These are phyloP conservation scores for Dactylellina leptospora DNA, from an alignment of 2,329 filamentous ascomycete genomes.

Conservation along the genomic window DNA sequence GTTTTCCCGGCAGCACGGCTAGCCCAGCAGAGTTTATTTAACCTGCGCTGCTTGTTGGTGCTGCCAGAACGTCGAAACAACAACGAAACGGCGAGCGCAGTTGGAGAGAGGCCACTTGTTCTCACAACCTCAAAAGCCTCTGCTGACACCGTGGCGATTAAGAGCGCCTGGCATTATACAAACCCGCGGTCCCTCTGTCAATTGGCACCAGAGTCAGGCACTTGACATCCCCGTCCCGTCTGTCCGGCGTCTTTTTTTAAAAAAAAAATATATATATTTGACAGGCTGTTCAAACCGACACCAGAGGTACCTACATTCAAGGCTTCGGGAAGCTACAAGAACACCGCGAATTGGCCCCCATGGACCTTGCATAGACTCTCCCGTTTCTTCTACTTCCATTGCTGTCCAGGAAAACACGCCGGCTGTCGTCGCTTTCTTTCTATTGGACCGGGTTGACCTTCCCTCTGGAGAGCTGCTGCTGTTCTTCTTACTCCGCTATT, in stretches of 20 bases:
- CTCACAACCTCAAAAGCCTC: slow-evolving; percentile 35
- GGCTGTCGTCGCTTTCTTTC: slow-evolving; percentile 6
- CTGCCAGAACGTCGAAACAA: slow-evolving; percentile 52
- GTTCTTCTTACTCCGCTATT: slow-evolving; percentile 4
- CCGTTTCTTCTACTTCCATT: slow-evolving; percentile 7
- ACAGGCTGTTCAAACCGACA: slow-evolving; percentile 51
- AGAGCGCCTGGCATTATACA: slow-evolving; percentile 3
- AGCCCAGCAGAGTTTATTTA: too few species aligned
- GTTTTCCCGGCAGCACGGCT: slow-evolving; percentile 26
- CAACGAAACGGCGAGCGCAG: slow-evolving; percentile 34
- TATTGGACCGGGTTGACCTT: slow-evolving; percentile 47
- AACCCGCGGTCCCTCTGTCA: slow-evolving; percentile 12
- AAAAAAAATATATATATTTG: too few species aligned
- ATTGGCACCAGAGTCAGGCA: slow-evolving; percentile 40
- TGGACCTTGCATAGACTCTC: slow-evolving; percentile 37
- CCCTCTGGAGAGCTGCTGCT: slow-evolving; percentile 4
- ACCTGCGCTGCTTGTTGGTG: slow-evolving; percentile 16
- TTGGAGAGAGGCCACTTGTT: slow-evolving; percentile 51
- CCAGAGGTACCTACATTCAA: slow-evolving; percentile 10
- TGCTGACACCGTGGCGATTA: slow-evolving; percentile 52
- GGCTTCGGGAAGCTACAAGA: slow-evolving; percentile 49
- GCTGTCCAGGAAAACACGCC: background rate
- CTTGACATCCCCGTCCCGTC: slow-evolving; percentile 11
- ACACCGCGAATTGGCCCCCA: slow-evolving; percentile 45
- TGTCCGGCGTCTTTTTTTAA: too few species aligned